Evolutionary conservation across 805 yeast species (phyloP), one percentile per base, ranked within the genome.

Genomic region (Yamadazyma olivae): DNA sequence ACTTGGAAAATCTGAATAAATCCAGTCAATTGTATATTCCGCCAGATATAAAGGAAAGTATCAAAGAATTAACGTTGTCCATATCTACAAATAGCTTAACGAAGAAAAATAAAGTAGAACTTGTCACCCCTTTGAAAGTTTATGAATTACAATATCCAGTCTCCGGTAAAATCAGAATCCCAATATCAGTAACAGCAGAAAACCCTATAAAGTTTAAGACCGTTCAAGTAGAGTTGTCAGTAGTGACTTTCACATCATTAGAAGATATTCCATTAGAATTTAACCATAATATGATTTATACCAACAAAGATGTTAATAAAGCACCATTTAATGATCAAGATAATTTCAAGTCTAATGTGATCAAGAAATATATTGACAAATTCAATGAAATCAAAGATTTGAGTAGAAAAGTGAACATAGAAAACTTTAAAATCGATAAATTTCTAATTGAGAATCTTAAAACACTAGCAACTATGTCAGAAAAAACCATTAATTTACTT

Each of bases 241-340:
- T 54, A 1, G 33, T 57, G 21, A 58, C 70, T 15, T 41, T 58
- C 13, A 46, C 54, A 28, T 59, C 71, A 2, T 52, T 56, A 32
- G 43, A 47, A 17, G 60, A 67, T 2, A 60, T 67, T 9, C 71
- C 73, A 2, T 36, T 67, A 7, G 73, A 65, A 45, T 38, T 67
- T 19, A 52, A 56, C 37, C 68, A 64, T 41, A 67, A 59, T 27
- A 48, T 59, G 13, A 43, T 66, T 1, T 62, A 54, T 43, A 50
- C 50, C 32, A 57, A 55, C 29, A 27, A 43, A 22, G 25, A 35
- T n/a, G 32, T 38, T 6, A 27, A 28, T 12, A 32, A 17, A 8
- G 36, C 32, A 5, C 36, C 34, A 13, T 45, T 36, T 16, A 35
- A 30, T 12, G 51, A 49, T 30, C 17, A 25, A 3, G 68, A 65